Evolutionary conservation across 371 early-diverging fungal genomes (phyloP), one percentile per base, ranked within the genome.

Genomic region (Mucor piriformis): DNA sequence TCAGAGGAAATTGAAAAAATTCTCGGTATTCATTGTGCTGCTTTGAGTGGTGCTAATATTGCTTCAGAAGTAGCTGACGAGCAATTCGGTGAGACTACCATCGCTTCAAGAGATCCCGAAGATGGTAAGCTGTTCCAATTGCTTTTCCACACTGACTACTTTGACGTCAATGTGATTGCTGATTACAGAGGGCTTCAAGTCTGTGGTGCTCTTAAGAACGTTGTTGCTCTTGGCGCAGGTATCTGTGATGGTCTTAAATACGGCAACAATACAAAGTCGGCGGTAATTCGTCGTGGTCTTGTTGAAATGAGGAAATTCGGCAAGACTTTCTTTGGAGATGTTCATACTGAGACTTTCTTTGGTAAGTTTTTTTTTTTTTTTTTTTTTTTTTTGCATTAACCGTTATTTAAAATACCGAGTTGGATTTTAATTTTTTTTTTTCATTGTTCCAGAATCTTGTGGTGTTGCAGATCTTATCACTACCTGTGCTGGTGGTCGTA

Each of bases 121-220:
- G 90, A 95, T 63, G 96, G 91, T n/a, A 82, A 89, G 16, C 61
- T 90, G 23, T 91, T 94, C 72, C 70, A 84, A 40, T 77, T 87
- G 44, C 38, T 78, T 1, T 72, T 74, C 54, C 70, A 74, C 56
- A 74, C 77, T 2, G 79, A 84, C 5, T 89, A 93, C 72, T 97
- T 97, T 77, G 83, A 81, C 42, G 87, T 96, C 52, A 83, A 81
- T 66, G 86, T 88, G 48, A 87, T 94, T 46, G 78, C 83, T 40
- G 98, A 98, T 71, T 89, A 90, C 16, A 82, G 88, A 40, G 95
- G 95, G 27, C 93, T 98, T 15, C 98, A 99, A 74, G 78, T 99
- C 12, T 98, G 96, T 76, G 99, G 99, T 48, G 97, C 99, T 0
- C 72, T 99, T 25, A 99, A 99, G 80, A 99, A 99, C 82, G 88